phyloP scores from a whole-genome alignment of 768 basidiomycete genomes.

The Tylopilus cervinicoccineus region DNA sequence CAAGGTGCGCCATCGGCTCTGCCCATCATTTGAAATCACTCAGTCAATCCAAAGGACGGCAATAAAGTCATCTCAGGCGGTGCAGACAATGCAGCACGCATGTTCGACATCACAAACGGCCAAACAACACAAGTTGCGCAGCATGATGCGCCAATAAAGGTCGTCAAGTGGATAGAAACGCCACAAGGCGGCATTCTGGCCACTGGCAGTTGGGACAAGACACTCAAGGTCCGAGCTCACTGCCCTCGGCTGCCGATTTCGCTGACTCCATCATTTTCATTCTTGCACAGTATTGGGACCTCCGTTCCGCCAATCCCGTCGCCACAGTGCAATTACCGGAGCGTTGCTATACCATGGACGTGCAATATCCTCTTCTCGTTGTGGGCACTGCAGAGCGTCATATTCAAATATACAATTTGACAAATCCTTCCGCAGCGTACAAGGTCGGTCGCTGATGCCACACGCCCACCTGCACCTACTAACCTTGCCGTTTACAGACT shows the following conservation, averaged over 20 bases:
- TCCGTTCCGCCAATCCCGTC: constrained; percentile 71
- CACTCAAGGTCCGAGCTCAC: constrained; percentile 64
- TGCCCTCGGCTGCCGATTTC: not conserved
- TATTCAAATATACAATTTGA: constrained; percentile 85
- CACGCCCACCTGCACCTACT: not conserved
- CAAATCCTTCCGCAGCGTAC: constrained; percentile 73
- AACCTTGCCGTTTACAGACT: constrained; percentile 42
- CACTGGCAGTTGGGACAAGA: constrained; percentile 98
- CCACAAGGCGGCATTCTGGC: constrained; percentile 73
- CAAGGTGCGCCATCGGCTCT: constrained; percentile 52
- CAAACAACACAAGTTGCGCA: constrained; percentile 80
- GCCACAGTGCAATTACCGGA: constrained; percentile 83
- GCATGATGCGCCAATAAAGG: constrained; percentile 86
- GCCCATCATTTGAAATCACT: constrained; percentile 2
- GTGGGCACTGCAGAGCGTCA: constrained; percentile 92
- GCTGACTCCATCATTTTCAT: not conserved
- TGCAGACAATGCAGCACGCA: constrained; percentile 91
- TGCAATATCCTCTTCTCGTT: constrained; percentile 79
- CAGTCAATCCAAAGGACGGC: constrained; percentile 58
- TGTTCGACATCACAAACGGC: constrained; percentile 87
- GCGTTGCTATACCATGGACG: constrained; percentile 85
- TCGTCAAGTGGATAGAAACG: constrained; percentile 76
- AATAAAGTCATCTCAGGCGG: constrained; percentile 90
- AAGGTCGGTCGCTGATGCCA: constrained; percentile 46
- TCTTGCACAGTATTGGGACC: constrained; percentile 80